phyloP scores from a whole-genome alignment of 2,329 filamentous ascomycete species.

The Arthrobotrys conoides region DNA sequence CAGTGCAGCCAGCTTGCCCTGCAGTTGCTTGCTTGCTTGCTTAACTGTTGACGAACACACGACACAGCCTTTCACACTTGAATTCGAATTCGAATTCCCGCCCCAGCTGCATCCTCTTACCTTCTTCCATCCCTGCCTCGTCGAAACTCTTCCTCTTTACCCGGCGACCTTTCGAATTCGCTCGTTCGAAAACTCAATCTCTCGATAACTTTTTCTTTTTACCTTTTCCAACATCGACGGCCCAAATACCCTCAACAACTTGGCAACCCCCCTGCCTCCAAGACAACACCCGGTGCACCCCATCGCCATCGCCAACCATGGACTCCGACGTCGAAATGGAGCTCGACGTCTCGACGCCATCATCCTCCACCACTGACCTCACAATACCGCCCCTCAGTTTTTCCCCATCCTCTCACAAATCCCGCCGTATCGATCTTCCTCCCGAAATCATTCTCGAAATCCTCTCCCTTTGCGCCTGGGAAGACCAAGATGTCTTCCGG shows the following conservation, averaged over 20 bases:
- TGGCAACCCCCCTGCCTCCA: conserved; percentile 15
- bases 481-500: conserved; percentile 58
- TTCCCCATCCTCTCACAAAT: conserved; percentile 27
- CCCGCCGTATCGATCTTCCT: conserved; percentile 49
- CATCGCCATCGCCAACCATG: conserved; percentile 32
- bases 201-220: conserved; percentile 20
- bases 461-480: conserved; percentile 60
- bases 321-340: conserved; percentile 58
- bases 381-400: conserved; percentile 48
- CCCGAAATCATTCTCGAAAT: conserved; percentile 60
- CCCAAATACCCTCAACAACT: conserved; percentile 23
- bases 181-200: conserved; percentile 13
- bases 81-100: not conserved
- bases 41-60: conserved; percentile 23
- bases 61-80: conserved; percentile 5
- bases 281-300: conserved; percentile 13
- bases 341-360: conserved; percentile 48
- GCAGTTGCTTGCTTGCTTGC: conserved; percentile 15
- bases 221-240: conserved; percentile 8
- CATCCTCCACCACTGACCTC: conserved; percentile 43
- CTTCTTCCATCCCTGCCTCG: conserved; percentile 16
- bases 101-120: not conserved
- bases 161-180: conserved; percentile 2
- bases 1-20: conserved; percentile 19
- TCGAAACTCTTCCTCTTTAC: conserved; percentile 19